Percentiles rank a stretch among this genome's conserved stretches.
Evolutionary conservation across 176 grass and related monocot species (phyloP).

Genomic region (Avena atlantica): DNA sequence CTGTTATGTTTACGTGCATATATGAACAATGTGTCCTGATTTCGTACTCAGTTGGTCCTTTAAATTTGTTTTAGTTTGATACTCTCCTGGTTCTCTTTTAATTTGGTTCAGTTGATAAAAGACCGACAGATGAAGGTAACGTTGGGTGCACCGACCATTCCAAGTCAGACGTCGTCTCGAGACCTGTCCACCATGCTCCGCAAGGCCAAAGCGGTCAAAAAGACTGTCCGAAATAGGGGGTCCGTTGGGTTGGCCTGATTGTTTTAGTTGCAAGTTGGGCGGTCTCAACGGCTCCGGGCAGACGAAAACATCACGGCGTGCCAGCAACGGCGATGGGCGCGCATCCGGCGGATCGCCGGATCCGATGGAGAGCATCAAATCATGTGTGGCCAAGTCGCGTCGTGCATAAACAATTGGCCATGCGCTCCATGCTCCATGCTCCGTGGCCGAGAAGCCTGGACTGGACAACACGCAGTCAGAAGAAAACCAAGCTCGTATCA

Average conservation of each 20-base stretch:
- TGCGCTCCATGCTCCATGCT: neutral
- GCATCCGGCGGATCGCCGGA: conserved; percentile 1
- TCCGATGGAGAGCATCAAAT: neutral
- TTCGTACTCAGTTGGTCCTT: too few relatives aligned
- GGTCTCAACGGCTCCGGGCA: neutral
- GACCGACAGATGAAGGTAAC: too few relatives aligned
- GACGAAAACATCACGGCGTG: neutral
- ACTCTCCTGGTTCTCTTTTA: too few relatives aligned
- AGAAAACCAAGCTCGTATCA: neutral
- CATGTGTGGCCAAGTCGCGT: neutral
- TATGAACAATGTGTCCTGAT: too few relatives aligned
- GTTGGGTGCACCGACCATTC: too few relatives aligned
- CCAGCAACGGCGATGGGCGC: neutral
- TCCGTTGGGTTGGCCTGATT: too few relatives aligned
- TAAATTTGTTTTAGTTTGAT: too few relatives aligned
- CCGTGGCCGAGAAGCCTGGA: neutral
- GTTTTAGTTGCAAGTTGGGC: neutral
- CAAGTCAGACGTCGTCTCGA: neutral
- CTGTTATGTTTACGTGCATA: too few relatives aligned
- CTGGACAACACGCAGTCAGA: neutral
- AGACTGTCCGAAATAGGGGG: too few relatives aligned
- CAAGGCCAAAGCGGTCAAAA: too few relatives aligned
- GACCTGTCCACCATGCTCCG: too few relatives aligned
- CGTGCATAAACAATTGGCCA: neutral
- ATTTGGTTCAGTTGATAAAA: too few relatives aligned